phyloP scores from a whole-genome alignment of 2,329 filamentous ascomycete genomes.

The Endocalyx cinctus region DNA sequence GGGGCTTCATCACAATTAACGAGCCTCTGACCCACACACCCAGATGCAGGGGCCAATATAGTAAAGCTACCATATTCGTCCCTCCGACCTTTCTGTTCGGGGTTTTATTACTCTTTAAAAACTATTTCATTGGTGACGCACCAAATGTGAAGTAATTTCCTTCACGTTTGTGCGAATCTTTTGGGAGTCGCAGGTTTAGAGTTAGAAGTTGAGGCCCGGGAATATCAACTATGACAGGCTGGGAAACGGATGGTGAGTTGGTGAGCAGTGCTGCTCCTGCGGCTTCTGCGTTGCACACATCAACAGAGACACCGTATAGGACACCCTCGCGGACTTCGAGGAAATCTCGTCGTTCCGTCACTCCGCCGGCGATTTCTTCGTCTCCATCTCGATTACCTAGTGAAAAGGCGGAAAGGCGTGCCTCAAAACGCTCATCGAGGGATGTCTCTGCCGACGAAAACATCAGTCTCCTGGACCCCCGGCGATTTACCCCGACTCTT shows the following conservation, averaged over 20 bases:
- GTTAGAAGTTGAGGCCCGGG: too few relatives aligned
- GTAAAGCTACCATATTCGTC: too few relatives aligned
- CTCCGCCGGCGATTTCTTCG: slow-evolving; percentile 53
- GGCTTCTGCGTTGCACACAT: slow-evolving; percentile 64
- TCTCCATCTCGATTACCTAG: slow-evolving; percentile 52
- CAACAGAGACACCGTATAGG: slow-evolving; percentile 67
- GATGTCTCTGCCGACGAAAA: slow-evolving; percentile 63
- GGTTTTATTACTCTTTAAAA: too few relatives aligned
- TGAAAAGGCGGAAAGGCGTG: slow-evolving; percentile 39
- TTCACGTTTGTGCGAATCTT: too few relatives aligned
- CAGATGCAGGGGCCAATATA: too few relatives aligned
- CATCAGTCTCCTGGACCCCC: slow-evolving; percentile 75
- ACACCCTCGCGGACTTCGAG: slow-evolving; percentile 62
- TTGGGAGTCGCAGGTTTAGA: too few relatives aligned
- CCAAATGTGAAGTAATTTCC: too few relatives aligned
- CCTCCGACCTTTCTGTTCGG: too few relatives aligned
- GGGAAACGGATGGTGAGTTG: slow-evolving; percentile 63
- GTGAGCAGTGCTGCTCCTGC: slow-evolving; percentile 49
- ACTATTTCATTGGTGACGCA: too few relatives aligned
- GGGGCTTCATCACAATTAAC: too few relatives aligned
- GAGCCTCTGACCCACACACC: too few relatives aligned
- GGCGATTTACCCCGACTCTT: slow-evolving; percentile 89
- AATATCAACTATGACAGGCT: slow-evolving; percentile 44
- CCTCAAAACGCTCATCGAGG: slow-evolving; percentile 48
- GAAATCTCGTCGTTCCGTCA: slow-evolving; percentile 62